phyloP scores from a whole-genome alignment of 768 basidiomycete species.

The Termitomyces bulborhizus region DNA sequence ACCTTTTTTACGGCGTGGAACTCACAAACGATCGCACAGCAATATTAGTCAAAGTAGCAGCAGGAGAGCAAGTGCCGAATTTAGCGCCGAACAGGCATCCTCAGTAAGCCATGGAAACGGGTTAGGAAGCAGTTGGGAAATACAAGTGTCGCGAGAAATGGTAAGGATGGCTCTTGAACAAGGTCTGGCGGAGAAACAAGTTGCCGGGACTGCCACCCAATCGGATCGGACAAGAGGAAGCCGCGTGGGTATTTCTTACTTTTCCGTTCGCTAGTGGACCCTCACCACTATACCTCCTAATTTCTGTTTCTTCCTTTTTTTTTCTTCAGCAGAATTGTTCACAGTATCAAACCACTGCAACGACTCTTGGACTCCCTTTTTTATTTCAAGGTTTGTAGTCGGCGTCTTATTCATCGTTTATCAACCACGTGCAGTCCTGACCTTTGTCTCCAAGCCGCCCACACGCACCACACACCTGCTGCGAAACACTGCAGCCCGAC shows the following conservation, averaged over 20 bases:
- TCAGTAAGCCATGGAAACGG: constrained; percentile 20
- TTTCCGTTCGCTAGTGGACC: constrained; percentile 11
- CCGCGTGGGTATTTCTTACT: constrained; percentile 29
- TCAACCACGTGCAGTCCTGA: constrained; percentile 12
- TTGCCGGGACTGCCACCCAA: constrained; percentile 16
- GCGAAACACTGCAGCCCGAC: constrained; percentile 18
- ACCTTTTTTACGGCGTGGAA: constrained; percentile 4
- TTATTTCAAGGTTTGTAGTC: constrained; percentile 28
- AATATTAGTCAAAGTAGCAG: constrained; percentile 27
- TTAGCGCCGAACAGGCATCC: constrained; percentile 43
- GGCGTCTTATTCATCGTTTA: background rate
- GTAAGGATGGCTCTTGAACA: constrained; percentile 39
- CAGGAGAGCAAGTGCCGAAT: constrained; percentile 53
- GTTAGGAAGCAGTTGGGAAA: constrained; percentile 44
- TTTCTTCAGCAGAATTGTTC: constrained; percentile 15
- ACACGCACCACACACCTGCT: constrained; percentile 27
- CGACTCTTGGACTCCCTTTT: constrained; percentile 30
- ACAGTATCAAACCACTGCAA: constrained; percentile 21
- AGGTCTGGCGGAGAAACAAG: constrained; percentile 5
- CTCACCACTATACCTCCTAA: constrained; percentile 23
- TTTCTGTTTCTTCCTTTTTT: constrained; percentile 17
- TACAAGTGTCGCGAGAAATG: constrained; percentile 51
- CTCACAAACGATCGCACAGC: constrained; percentile 24
- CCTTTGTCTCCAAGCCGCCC: constrained; percentile 21
- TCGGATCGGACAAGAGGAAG: constrained; percentile 33